Conservation (phyloP, 352 stramenopile genomes). For the Globisporangium recalcitrans region DNA sequence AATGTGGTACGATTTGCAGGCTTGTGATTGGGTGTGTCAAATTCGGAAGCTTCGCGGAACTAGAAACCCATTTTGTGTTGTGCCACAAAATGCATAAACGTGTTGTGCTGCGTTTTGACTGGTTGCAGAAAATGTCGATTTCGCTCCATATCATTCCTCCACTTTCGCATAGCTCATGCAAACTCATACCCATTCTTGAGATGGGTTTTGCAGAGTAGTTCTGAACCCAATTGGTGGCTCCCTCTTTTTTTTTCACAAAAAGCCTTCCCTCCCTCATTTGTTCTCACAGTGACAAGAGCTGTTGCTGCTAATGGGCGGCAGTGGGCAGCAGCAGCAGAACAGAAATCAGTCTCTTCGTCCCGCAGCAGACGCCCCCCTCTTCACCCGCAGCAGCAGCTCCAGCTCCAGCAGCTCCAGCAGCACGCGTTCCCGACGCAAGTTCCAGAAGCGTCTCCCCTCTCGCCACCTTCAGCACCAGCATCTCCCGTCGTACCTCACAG, state of each 20-base stretch:
- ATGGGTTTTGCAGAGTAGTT: too few species aligned
- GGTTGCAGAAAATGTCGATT: too few species aligned
- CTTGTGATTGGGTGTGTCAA: too few species aligned
- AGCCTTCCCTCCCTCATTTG: not conserved
- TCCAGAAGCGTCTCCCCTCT: slow-evolving; percentile 7
- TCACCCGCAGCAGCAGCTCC: not conserved
- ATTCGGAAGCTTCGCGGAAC: too few species aligned
- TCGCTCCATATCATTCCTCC: not conserved
- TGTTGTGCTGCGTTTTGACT: too few species aligned
- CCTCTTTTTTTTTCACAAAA: too few species aligned
- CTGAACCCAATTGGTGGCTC: not conserved
- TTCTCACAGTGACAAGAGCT: too few species aligned
- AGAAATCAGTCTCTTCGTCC: slow-evolving; percentile 1
- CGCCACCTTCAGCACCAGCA: not conserved
- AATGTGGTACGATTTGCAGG: too few species aligned
- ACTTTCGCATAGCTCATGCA: not conserved
- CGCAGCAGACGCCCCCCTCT: not conserved
- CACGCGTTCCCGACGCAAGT: slow-evolving; percentile 7
- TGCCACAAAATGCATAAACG: too few species aligned
- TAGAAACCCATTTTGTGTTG: too few species aligned
- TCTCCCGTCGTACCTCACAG: not conserved
- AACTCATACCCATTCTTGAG: too few species aligned
- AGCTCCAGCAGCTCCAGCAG: not conserved
- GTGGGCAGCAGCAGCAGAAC: slow-evolving; percentile 22
- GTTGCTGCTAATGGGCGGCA: slow-evolving; percentile 16